phyloP scores from a whole-genome alignment of 2,329 filamentous ascomycete genomes.

The Colletotrichum karsti region DNA sequence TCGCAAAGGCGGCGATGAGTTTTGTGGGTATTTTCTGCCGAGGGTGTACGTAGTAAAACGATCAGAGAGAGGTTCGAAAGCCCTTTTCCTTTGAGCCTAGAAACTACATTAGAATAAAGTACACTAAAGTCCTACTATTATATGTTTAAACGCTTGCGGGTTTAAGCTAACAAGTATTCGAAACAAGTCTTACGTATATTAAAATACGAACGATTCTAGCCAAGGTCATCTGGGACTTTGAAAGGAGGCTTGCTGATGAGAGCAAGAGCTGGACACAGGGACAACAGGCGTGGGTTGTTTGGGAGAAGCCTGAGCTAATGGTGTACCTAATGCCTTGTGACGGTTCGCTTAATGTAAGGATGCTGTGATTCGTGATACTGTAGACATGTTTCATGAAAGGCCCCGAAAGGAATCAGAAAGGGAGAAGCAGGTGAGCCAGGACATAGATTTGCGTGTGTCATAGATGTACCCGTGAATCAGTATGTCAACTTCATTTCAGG shows the following conservation, averaged over 20 bases:
- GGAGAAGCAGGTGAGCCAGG: neutral
- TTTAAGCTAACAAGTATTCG: neutral
- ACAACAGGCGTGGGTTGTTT: neutral
- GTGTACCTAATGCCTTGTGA: neutral
- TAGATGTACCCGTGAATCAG: neutral
- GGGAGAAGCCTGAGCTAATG: neutral
- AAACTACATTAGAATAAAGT: conserved; percentile 42
- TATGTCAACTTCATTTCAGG: neutral
- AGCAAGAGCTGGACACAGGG: conserved; percentile 40
- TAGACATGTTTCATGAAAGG: neutral
- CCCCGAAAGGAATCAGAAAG: too few species aligned
- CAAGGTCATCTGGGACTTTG: conserved; percentile 54
- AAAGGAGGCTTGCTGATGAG: conserved; percentile 44
- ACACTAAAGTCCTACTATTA: conserved; percentile 1
- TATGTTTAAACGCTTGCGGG: neutral
- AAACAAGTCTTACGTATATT: conserved; percentile 47
- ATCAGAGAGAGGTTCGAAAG: conserved; percentile 33
- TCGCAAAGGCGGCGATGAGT: conserved; percentile 39
- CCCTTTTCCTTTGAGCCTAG: conserved; percentile 39
- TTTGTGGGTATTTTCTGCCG: conserved; percentile 41
- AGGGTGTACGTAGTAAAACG: conserved; percentile 33
- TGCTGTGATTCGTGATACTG: neutral
- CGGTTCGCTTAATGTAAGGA: neutral
- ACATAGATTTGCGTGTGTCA: neutral
- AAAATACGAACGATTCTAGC: conserved; percentile 58